phyloP scores from a whole-genome alignment of 495 filamentous ascomycete species.

The Tuber microsphaerosporum region DNA sequence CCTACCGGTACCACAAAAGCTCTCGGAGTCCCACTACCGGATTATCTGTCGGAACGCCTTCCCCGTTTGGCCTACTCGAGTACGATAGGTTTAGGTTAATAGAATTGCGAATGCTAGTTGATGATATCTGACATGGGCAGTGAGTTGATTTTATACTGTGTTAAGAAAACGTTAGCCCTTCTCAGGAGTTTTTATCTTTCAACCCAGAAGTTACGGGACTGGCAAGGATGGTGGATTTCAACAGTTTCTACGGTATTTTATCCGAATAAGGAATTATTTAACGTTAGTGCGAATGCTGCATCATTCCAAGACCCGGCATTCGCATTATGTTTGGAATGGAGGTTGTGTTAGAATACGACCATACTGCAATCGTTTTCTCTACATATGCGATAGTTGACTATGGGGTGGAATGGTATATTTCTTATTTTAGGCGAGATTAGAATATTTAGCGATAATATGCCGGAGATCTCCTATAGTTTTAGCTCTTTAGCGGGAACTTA shows the following conservation, averaged over 20 bases:
- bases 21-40: neutral
- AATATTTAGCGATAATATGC: neutral
- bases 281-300: neutral
- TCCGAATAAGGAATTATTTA: neutral
- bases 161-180: neutral
- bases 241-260: neutral
- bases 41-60: neutral
- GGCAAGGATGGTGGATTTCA: neutral
- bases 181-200: neutral
- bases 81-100: neutral
- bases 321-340: neutral
- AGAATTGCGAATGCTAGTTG: neutral
- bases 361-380: neutral
- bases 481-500: neutral
- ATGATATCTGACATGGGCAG: neutral
- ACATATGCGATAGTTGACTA: neutral
- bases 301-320: neutral
- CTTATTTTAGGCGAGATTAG: neutral
- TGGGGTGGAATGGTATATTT: neutral
- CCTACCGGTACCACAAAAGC: neutral
- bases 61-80: neutral
- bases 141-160: neutral
- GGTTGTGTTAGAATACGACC: neutral
- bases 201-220: neutral
- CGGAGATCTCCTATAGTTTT: neutral